Percentiles rank a stretch among this genome's conserved stretches.
Evolutionary conservation across 2,329 filamentous ascomycete species (phyloP).

Genomic region (Lasiodiplodia citricola): DNA sequence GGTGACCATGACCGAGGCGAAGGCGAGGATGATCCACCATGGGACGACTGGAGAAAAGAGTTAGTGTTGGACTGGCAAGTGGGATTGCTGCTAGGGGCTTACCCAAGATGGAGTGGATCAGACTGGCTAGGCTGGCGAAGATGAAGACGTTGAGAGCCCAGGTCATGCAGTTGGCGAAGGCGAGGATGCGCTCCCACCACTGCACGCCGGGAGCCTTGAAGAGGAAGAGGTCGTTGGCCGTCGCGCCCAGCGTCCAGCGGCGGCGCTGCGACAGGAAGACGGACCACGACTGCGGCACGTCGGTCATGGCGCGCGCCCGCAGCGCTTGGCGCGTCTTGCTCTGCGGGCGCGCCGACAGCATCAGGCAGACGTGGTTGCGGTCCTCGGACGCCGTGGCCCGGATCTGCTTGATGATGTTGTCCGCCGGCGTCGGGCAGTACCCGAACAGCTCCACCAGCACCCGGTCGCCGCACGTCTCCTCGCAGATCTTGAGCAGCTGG

Average conservation of each 20-base stretch:
- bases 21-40: slow-evolving; percentile 30
- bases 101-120: slow-evolving; percentile 33
- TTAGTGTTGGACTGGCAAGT: neutral
- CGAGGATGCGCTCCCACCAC: slow-evolving; percentile 52
- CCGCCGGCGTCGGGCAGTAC: slow-evolving; percentile 56
- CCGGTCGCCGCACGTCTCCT: slow-evolving; percentile 43
- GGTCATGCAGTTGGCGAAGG: slow-evolving; percentile 53
- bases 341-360: slow-evolving; percentile 46
- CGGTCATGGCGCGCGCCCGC: slow-evolving; percentile 54
- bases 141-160: slow-evolving; percentile 39
- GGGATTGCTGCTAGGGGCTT: neutral
- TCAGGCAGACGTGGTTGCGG: slow-evolving; percentile 56
- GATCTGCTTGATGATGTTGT: slow-evolving; percentile 56
- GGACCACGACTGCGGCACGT: slow-evolving; percentile 35
- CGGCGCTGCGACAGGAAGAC: slow-evolving; percentile 58
- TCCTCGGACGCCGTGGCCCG: slow-evolving; percentile 58
- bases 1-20: slow-evolving; percentile 37
- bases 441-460: slow-evolving; percentile 54
- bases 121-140: slow-evolving; percentile 32
- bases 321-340: slow-evolving; percentile 55
- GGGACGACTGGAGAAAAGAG: slow-evolving; percentile 20
- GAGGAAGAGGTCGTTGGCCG: slow-evolving; percentile 57
- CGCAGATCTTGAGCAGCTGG: slow-evolving; percentile 57
- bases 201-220: slow-evolving; percentile 52
- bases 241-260: slow-evolving; percentile 56